Evolutionary conservation across 2,329 filamentous ascomycete species (phyloP).

Genomic region (Diaporthe batatas): DNA sequence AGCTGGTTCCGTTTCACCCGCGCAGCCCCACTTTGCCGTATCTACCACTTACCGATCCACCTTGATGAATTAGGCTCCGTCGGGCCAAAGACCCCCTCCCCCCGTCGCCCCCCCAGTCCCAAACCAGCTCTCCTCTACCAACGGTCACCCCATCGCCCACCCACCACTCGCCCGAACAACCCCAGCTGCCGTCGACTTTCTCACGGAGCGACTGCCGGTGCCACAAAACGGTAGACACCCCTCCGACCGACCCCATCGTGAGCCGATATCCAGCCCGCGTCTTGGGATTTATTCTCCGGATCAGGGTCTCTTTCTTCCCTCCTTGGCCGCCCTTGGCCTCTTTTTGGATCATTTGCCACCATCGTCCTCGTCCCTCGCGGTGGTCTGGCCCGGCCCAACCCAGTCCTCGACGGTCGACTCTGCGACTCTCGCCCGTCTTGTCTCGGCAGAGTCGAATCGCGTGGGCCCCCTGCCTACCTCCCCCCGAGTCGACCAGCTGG

Average conservation of each 20-base stretch:
- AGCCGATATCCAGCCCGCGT: constrained; percentile 22
- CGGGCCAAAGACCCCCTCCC: constrained; percentile 9
- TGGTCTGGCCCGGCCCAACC: constrained; percentile 31
- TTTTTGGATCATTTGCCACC: constrained; percentile 32
- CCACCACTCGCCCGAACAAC: constrained; percentile 25
- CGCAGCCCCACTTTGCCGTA: constrained; percentile 31
- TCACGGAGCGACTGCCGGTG: constrained; percentile 39
- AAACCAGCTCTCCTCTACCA: constrained; percentile 12
- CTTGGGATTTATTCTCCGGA: constrained; percentile 21
- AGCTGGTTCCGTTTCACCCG: constrained; percentile 30
- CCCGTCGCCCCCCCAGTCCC: not conserved
- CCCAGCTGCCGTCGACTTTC: constrained; percentile 33
- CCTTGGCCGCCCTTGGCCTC: constrained; percentile 16
- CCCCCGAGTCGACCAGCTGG: constrained; percentile 3
- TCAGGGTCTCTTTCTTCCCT: constrained; percentile 24
- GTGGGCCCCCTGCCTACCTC: constrained; percentile 16
- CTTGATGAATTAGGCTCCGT: constrained; percentile 10
- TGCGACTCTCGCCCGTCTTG: not conserved
- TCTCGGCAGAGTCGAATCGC: constrained; percentile 8
- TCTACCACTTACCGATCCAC: not conserved
- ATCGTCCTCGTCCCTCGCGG: constrained; percentile 28
- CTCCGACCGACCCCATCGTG: constrained; percentile 33
- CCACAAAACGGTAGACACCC: constrained; percentile 41
- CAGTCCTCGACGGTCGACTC: constrained; percentile 4
- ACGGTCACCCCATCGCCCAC: constrained; percentile 27